phyloP scores from a whole-genome alignment of 2,329 filamentous ascomycete species.

The Pseudogymnoascus pannorum region DNA sequence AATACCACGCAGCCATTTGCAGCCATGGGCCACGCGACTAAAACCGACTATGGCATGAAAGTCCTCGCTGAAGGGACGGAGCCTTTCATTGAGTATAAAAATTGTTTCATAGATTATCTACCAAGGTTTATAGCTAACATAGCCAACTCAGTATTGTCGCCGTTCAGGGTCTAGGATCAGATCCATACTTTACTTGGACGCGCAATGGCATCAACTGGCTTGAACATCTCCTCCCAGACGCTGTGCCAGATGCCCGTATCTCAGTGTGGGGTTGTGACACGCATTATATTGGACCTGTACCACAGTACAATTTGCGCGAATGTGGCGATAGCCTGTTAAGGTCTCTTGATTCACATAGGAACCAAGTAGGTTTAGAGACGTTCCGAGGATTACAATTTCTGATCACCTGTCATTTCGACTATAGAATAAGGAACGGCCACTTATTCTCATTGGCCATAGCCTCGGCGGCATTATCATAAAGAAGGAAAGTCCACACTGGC shows the following conservation, averaged over 20 bases:
- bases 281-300: background rate
- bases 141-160: background rate
- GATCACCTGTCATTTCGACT: background rate
- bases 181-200: background rate
- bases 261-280: background rate
- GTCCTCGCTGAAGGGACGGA: background rate
- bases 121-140: background rate
- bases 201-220: background rate
- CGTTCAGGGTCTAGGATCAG: background rate
- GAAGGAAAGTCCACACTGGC: background rate
- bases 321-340: background rate
- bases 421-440: background rate
- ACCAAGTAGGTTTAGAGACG: background rate
- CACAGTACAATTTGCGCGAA: background rate
- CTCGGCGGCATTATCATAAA: background rate
- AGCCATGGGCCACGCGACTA: background rate
- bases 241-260: background rate
- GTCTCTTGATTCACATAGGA: background rate
- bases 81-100: background rate
- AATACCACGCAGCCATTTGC: background rate
- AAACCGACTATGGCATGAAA: background rate
- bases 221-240: background rate
- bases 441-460: background rate
- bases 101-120: background rate
- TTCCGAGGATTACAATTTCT: background rate